These are phyloP conservation scores for Spathaspora boniae DNA, from an alignment of 805 yeast genomes.

Conservation along the genomic window DNA sequence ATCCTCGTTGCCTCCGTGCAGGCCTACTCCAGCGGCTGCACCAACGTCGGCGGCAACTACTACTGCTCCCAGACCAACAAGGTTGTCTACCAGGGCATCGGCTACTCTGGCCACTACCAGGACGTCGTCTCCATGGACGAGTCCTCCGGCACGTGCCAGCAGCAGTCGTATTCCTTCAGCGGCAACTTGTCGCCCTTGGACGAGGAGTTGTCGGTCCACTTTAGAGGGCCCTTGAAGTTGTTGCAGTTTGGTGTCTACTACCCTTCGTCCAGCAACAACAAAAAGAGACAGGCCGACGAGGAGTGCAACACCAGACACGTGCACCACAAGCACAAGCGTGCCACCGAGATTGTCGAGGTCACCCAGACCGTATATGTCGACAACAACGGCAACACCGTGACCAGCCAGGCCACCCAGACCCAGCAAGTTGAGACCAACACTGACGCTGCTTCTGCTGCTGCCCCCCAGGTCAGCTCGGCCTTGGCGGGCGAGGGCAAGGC, in stretches of 20 bases:
- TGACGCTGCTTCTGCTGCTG: constrained; percentile 9
- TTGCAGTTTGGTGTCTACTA: constrained; percentile 88
- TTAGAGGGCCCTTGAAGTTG: constrained; percentile 84
- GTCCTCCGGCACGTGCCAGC: constrained; percentile 66
- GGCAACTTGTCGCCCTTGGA: constrained; percentile 78
- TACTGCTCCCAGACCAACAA: constrained; percentile 74
- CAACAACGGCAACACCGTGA: constrained; percentile 45
- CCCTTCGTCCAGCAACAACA: constrained; percentile 45
- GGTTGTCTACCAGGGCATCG: constrained; percentile 66
- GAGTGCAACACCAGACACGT: constrained; percentile 46
- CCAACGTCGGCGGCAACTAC: constrained; percentile 66
- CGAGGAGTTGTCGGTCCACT: constrained; percentile 84
- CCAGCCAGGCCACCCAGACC: constrained; percentile 20
- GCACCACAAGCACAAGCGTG: constrained; percentile 55
- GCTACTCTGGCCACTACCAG: constrained; percentile 78
- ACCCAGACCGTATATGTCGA: constrained; percentile 78
- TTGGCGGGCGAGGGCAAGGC: constrained; percentile 4
- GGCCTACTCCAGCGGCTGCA: constrained; percentile 43
- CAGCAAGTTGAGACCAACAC: constrained; percentile 22
- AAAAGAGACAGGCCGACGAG: constrained; percentile 42
- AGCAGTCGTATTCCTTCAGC: constrained; percentile 51
- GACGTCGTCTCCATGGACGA: constrained; percentile 81
- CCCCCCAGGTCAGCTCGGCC: constrained; percentile 9
- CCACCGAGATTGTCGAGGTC: constrained; percentile 64
- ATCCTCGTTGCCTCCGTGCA: constrained; percentile 19